phyloP scores from a whole-genome alignment of 163 green algal species.

The Scenedesmus sp. region DNA sequence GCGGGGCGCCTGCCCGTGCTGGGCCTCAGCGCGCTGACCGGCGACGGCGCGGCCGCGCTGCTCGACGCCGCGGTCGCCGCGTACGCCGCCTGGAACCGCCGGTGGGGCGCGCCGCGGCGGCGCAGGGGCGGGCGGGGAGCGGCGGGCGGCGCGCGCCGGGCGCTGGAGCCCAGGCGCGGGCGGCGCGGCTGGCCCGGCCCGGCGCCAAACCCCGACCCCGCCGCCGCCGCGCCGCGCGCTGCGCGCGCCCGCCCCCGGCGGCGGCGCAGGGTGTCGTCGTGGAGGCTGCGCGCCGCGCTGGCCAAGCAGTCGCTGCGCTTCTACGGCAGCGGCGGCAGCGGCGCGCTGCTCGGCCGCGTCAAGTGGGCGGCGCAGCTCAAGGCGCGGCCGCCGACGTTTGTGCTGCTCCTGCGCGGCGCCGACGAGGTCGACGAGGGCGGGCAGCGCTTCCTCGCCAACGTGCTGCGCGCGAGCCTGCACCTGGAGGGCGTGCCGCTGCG shows the following conservation, averaged over 20 bases:
- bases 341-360: conserved; percentile 61
- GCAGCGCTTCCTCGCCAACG: conserved; percentile 60
- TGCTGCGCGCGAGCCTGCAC: conserved; percentile 65
- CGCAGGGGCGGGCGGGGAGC: not conserved
- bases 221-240: not conserved
- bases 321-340: conserved; percentile 50
- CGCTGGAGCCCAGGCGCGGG: too few species aligned
- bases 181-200: too few species aligned
- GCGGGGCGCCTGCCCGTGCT: conserved; percentile 59
- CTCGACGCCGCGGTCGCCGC: conserved; percentile 59
- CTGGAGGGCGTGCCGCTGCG: conserved; percentile 75
- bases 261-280: conserved; percentile 66
- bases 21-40: conserved; percentile 62
- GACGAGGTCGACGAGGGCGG: conserved; percentile 46
- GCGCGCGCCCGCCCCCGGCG: not conserved
- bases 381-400: conserved; percentile 79
- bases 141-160: too few species aligned
- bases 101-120: conserved; percentile 33
- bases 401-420: conserved; percentile 67
- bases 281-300: conserved; percentile 75
- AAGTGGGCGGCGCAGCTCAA: conserved; percentile 79
- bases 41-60: conserved; percentile 57
- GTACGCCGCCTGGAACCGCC: conserved; percentile 73
- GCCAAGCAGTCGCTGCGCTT: conserved; percentile 55
- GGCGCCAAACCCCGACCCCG: too few species aligned